Conservation (phyloP, 148 eudicot genomes). For the Amaranthus palmeri region DNA sequence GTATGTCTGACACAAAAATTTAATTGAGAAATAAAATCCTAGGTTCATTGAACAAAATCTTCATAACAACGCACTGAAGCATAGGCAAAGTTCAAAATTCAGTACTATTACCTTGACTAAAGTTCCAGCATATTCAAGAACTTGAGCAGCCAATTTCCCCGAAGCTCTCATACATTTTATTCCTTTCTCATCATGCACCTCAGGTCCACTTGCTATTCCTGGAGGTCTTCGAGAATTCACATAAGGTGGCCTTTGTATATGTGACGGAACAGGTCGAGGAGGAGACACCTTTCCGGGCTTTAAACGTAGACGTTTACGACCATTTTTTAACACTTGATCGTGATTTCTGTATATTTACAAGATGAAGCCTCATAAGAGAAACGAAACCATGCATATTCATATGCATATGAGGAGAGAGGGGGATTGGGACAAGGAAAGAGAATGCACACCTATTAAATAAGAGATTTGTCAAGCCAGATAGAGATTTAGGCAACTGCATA, state of each 20-base stretch:
- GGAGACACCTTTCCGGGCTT: slow-evolving; percentile 89
- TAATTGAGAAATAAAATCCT: not conserved
- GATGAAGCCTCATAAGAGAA: slow-evolving; percentile 15
- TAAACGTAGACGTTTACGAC: slow-evolving; percentile 56
- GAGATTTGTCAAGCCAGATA: slow-evolving; percentile 59
- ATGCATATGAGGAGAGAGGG: not conserved
- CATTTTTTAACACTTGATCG: slow-evolving; percentile 42
- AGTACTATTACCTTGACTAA: slow-evolving; percentile 67
- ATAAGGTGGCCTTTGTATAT: slow-evolving; percentile 77
- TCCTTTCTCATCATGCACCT: slow-evolving; percentile 77
- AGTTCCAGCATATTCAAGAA: slow-evolving; percentile 96
- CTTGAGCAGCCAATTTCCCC: slow-evolving; percentile 88
- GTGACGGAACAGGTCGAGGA: slow-evolving; percentile 64
- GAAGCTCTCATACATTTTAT: slow-evolving; percentile 95
- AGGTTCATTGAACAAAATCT: not conserved
- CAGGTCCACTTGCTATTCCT: slow-evolving; percentile 72
- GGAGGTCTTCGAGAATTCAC: slow-evolving; percentile 58
- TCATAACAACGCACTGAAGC: slow-evolving; percentile 1
- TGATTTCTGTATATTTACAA: slow-evolving; percentile 41
- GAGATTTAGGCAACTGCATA: slow-evolving; percentile 55
- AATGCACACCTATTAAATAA: slow-evolving; percentile 60
- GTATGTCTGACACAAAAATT: not conserved
- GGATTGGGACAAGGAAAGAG: not conserved
- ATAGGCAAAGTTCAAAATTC: not conserved
- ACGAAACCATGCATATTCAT: not conserved